Base-by-base conservation (phyloP, 2,329 filamentous ascomycete species). In the Verticillium zaregamsianum region DNA sequence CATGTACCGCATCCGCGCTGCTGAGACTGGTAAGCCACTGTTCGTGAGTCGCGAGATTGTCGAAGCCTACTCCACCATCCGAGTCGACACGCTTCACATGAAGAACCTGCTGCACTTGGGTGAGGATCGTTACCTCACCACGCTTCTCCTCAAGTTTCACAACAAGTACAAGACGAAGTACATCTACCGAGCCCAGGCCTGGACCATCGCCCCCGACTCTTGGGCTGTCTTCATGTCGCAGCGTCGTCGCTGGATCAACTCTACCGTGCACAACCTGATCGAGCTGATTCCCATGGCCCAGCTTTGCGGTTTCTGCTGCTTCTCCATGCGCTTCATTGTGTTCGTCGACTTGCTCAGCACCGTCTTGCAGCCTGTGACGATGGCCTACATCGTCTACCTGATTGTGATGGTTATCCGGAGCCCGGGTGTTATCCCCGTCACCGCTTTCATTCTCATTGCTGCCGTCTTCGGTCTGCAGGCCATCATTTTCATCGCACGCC, bases 231-330 rank as follows among this genome's bases (percentile, higher is more conserved):
- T 99, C 85, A 82, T 98, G 75, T 99, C 95, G 31, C 95, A 99
- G 79, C 92, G 95, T 83, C 94, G 95, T 82, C 91, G 95, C 74
- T 99, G 95, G 95, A 99, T 99, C 78, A 99, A 99, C 82, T 97
- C 93, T 61, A 99, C 95, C 0, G 92, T 99, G 59, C 95, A 99
- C 83, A 99, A 99, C 76, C 83, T 99, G 65, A 91, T 96, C 66
- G 95, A 99, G 75, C 89, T 99, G 65, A 94, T 98, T 65, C 93
- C 94, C 6, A 82, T 99, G 76, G 87, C 90, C 64, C 91, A 98
- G 74, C 90, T 99, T 58, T 99, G 95, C 76, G 95, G 95, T 79
- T 99, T 99, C 89, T 99, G 95, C 84, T 99, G 95, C 79, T 99
- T 99, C 83, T 96, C 91, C 77, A 99, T 99, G 95, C 90, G 95